Base-by-base conservation (phyloP, 164 flowering plant species). In the Liriodendron chinense region DNA sequence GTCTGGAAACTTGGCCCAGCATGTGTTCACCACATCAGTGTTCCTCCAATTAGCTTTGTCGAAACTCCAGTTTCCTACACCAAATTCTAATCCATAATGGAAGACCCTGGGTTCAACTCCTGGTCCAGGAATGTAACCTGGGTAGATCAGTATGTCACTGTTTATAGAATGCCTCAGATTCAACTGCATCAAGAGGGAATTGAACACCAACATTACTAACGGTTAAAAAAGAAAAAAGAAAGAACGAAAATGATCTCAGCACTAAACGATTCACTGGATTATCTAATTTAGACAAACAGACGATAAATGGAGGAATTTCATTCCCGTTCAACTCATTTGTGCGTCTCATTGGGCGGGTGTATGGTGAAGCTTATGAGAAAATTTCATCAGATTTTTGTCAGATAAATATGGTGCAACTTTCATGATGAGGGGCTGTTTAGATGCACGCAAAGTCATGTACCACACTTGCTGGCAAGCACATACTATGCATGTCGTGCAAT, bases 1-100 rank as follows among this genome's bases (percentile, higher is more conserved):
- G 57, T 90, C 99, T 1, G 98, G 98, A 82, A 96, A 94, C 85
- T 86, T 85, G 48, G 96, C 87, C 98, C 97, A 92, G 84, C 99
- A 96, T 25, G 82, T 87, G 82, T 96, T 90, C 10, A 92, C 91
- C 81, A 94, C 25, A 64, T 94, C 99, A n/a, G 50, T 73, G 12
- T 86, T 77, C 78, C 97, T 89, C 97, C 94, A 94, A 25, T 89
- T 88, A 48, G 98, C 97, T 83, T 96, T 96, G 72, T 96, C 98
- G 82, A 94, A 96, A 82, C 97, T 94, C 98, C 98, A 96, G 72
- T 92, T 90, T 47, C 97, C 97, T 34, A 94, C 93, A 28, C 73
- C 77, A 72, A 86, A 96, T 74, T 89, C 87, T 68, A 94, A 80
- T 1, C 99, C 99, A 73, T 96, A 96, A 83, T 94, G 99, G 81